These are phyloP conservation scores for Aspergillus pseudotamarii DNA, from an alignment of 2,329 filamentous ascomycete species.

Conservation along the genomic window DNA sequence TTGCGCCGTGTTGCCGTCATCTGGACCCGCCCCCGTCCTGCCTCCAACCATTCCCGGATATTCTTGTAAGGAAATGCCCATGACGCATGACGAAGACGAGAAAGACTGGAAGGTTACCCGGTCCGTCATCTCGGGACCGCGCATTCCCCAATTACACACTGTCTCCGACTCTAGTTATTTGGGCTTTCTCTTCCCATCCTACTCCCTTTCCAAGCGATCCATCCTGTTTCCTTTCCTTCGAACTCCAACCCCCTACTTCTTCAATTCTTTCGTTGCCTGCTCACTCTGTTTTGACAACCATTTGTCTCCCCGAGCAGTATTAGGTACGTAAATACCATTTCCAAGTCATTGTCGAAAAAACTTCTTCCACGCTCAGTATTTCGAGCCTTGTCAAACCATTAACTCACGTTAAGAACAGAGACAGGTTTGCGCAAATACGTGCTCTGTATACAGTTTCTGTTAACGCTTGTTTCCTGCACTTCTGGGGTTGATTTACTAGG, in stretches of 20 bases:
- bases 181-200: conserved; percentile 4
- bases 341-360: background rate
- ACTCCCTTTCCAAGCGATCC: background rate
- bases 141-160: background rate
- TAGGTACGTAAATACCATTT: background rate
- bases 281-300: background rate
- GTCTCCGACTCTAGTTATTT: conserved; percentile 1
- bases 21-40: conserved; percentile 25
- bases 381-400: background rate
- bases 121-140: conserved; percentile 6
- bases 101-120: conserved; percentile 28
- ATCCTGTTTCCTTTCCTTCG: background rate
- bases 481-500: background rate
- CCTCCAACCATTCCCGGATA: conserved; percentile 26
- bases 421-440: background rate
- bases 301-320: background rate
- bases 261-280: background rate
- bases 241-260: background rate
- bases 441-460: background rate
- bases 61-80: conserved; percentile 6
- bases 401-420: background rate
- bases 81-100: conserved; percentile 16
- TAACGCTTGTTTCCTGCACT: background rate
- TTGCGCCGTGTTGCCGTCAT: conserved; percentile 27
- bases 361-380: background rate